phyloP scores from a whole-genome alignment of 768 basidiomycete species.

The Pleurotus salmoneostramineus region DNA sequence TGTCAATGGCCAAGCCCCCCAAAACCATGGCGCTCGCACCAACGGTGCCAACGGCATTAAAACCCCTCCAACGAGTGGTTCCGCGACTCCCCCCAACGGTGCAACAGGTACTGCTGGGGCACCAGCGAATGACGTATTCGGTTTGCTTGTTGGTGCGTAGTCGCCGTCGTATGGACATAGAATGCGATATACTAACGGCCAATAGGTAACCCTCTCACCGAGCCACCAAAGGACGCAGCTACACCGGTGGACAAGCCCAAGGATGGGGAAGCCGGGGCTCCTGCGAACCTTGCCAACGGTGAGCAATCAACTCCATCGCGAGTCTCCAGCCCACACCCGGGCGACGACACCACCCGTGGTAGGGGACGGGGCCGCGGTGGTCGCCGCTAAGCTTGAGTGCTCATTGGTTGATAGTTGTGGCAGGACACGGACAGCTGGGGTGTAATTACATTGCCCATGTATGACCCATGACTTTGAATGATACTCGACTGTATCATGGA shows the following conservation, averaged over 20 bases:
- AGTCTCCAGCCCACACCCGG: constrained; percentile 4
- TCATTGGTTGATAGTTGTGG: background rate
- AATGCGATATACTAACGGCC: background rate
- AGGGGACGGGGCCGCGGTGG: background rate
- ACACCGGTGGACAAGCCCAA: background rate
- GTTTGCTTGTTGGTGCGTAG: background rate
- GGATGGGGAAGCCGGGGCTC: background rate
- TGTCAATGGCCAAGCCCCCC: background rate
- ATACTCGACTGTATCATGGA: background rate
- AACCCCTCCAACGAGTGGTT: background rate
- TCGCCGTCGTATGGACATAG: background rate
- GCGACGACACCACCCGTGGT: background rate
- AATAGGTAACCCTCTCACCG: background rate
- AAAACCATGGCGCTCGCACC: background rate
- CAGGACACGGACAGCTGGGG: background rate
- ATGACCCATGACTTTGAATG: background rate
- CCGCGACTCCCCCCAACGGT: background rate
- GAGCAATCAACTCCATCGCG: constrained; percentile 2
- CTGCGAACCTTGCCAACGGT: background rate
- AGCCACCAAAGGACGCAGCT: background rate
- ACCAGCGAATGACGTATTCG: background rate
- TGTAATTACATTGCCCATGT: background rate
- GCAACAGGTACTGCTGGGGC: background rate
- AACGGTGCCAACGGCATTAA: background rate
- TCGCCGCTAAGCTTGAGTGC: background rate